Evolutionary conservation across 768 basidiomycete genomes (phyloP).

Genomic region (Fomitopsis serialis): DNA sequence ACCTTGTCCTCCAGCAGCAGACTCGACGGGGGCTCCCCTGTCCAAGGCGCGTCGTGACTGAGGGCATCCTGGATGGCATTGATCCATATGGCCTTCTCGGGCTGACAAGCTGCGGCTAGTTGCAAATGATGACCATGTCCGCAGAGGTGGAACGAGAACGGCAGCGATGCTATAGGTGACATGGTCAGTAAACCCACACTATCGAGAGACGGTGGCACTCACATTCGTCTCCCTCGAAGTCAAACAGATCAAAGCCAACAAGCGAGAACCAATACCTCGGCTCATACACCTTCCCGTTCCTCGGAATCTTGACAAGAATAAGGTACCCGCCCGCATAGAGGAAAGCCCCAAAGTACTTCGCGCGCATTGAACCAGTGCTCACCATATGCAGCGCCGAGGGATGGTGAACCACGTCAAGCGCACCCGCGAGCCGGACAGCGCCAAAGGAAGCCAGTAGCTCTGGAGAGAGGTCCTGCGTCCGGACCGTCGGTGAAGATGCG

Average conservation of each 20-base stretch:
- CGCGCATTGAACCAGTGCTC: conserved; percentile 35
- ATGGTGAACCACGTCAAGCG: conserved; percentile 82
- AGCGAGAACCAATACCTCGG: conserved; percentile 86
- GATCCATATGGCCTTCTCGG: conserved; percentile 88
- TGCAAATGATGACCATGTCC: conserved; percentile 74
- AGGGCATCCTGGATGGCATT: conserved; percentile 53
- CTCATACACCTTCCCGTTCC: conserved; percentile 73
- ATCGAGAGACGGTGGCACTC: conserved; percentile 25
- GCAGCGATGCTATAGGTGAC: conserved; percentile 57
- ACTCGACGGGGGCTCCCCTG: conserved; percentile 59
- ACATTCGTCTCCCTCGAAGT: conserved; percentile 73
- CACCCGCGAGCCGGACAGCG: conserved; percentile 73
- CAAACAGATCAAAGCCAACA: conserved; percentile 63
- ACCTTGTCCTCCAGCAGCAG: conserved; percentile 38
- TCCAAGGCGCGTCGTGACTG: conserved; percentile 35
- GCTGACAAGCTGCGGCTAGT: conserved; percentile 76
- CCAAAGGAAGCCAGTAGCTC: conserved; percentile 74
- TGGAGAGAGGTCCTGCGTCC: conserved; percentile 30
- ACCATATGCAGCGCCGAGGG: conserved; percentile 25
- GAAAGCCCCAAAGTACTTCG: conserved; percentile 86
- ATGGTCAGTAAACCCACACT: neutral
- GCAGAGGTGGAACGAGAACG: conserved; percentile 69
- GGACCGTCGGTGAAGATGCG: conserved; percentile 6
- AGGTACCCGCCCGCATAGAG: conserved; percentile 84
- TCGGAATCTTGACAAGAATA: conserved; percentile 80